These are phyloP conservation scores for Hypoxylon trugodes DNA, from an alignment of 495 filamentous ascomycete species.

Conservation along the genomic window DNA sequence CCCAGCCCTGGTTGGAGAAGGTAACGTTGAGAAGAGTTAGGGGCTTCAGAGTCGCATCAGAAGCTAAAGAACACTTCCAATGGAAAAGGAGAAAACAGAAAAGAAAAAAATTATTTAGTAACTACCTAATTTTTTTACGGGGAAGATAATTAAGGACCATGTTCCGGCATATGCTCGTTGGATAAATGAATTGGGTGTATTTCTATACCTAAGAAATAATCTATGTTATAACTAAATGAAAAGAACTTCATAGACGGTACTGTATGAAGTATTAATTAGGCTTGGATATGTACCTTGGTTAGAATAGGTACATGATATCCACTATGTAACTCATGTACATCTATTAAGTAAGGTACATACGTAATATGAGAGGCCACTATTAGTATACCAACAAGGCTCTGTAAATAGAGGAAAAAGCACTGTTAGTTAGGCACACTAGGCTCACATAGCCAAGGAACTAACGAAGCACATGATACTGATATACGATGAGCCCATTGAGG, in stretches of 20 bases:
- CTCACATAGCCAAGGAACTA: conserved; percentile 18
- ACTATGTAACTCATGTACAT: too few relatives aligned
- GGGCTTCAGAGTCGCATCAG: conserved; percentile 32
- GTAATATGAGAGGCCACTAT: neutral
- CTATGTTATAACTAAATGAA: neutral
- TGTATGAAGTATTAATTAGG: too few relatives aligned
- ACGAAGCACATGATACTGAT: conserved; percentile 11
- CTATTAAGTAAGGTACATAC: neutral
- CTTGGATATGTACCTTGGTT: too few relatives aligned
- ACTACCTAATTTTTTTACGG: too few relatives aligned
- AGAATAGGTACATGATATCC: too few relatives aligned
- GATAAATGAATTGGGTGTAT: neutral
- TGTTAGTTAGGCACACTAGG: conserved; percentile 22
- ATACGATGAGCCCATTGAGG: conserved; percentile 8
- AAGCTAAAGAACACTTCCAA: conserved; percentile 34
- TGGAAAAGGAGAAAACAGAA: conserved; percentile 6
- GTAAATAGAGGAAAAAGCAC: neutral
- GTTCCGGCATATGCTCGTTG: neutral
- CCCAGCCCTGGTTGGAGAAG: conserved; percentile 37
- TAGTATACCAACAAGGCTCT: neutral
- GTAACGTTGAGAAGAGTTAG: conserved; percentile 37
- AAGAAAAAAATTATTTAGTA: neutral
- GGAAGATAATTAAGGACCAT: neutral
- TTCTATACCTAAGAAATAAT: neutral
- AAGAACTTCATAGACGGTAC: too few relatives aligned